Percentiles rank a stretch among this genome's conserved stretches.
These are phyloP conservation scores for Fusarium dlaminii DNA, from an alignment of 2,329 filamentous ascomycete species.

Conservation along the genomic window DNA sequence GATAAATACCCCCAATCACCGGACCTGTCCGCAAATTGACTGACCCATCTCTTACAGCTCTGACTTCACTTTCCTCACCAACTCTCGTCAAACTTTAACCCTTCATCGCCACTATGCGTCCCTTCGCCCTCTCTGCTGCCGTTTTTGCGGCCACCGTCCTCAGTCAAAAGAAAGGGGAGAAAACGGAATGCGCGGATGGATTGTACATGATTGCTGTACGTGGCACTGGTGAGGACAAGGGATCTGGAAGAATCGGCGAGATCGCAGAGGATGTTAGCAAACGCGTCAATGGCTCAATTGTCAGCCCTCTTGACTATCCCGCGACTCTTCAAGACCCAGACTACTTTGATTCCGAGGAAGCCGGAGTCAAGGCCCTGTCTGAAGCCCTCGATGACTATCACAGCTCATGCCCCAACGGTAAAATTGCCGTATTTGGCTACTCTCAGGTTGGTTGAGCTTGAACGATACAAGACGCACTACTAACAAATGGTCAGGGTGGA, in stretches of 20 bases:
- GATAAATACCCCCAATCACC: conserved; percentile 14
- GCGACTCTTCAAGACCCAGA: conserved; percentile 45
- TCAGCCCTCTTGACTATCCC: conserved; percentile 52
- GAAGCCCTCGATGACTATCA: conserved; percentile 46
- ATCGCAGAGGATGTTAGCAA: conserved; percentile 47
- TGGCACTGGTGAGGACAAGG: conserved; percentile 49
- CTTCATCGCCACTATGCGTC: conserved; percentile 28
- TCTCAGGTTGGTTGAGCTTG: conserved; percentile 47
- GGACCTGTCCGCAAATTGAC: neutral
- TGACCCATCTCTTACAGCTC: neutral
- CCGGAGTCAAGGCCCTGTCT: conserved; percentile 47
- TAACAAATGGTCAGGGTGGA: conserved; percentile 46
- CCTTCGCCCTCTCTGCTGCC: conserved; percentile 31
- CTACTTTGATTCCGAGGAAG: conserved; percentile 50
- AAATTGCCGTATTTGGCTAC: conserved; percentile 54
- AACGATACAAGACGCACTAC: neutral
- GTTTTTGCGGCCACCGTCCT: conserved; percentile 38
- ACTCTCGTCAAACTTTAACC: neutral
- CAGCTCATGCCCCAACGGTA: conserved; percentile 49
- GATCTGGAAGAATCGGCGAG: conserved; percentile 47
- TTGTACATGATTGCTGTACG: conserved; percentile 54
- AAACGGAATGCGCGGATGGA: conserved; percentile 46
- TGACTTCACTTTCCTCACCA: neutral
- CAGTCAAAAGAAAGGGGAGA: conserved; percentile 34
- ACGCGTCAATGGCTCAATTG: conserved; percentile 47